Percentiles rank a stretch among this genome's conserved stretches.
Evolutionary conservation across 2,329 filamentous ascomycete genomes (phyloP).

Genomic region (Lasiodiplodia gonubiensis): DNA sequence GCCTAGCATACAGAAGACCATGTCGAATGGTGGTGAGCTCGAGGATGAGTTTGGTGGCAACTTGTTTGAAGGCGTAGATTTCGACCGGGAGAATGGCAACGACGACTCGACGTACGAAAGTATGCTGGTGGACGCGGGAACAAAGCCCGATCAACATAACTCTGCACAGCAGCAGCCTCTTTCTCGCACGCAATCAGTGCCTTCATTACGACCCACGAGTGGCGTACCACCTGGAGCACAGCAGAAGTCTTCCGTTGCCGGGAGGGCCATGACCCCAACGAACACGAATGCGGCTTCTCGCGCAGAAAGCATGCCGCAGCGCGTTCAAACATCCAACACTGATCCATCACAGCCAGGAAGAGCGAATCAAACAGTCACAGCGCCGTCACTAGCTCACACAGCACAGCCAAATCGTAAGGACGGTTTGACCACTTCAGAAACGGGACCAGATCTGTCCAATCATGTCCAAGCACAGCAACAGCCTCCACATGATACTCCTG

Average conservation of each 20-base stretch:
- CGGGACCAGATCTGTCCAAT: constrained; percentile 33
- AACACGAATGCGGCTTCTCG: constrained; percentile 24
- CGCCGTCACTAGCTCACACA: constrained; percentile 1
- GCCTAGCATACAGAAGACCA: constrained; percentile 42
- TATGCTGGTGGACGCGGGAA: constrained; percentile 17
- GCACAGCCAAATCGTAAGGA: constrained; percentile 4
- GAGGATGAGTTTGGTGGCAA: constrained; percentile 64
- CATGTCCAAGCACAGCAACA: constrained; percentile 34
- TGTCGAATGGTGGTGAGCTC: constrained; percentile 50
- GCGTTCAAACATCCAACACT: constrained; percentile 30
- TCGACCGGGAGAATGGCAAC: constrained; percentile 16
- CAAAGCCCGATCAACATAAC: constrained; percentile 19
- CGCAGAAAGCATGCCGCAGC: constrained; percentile 6
- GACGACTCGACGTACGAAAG: constrained; percentile 28
- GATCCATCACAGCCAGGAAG: neutral
- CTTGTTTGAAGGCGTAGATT: constrained; percentile 60
- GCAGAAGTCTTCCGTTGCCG: constrained; percentile 32
- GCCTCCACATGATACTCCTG: constrained; percentile 36
- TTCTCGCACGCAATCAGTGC: constrained; percentile 36
- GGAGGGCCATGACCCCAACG: constrained; percentile 8
- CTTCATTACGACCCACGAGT: constrained; percentile 32
- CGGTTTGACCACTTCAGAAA: constrained; percentile 29
- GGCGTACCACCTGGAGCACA: constrained; percentile 34
- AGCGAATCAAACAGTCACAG: constrained; percentile 37
- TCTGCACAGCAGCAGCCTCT: constrained; percentile 30